Percentiles rank a stretch among this genome's conserved stretches.
These are phyloP conservation scores for Penicillium sp. DNA, from an alignment of 2,329 filamentous ascomycete genomes.

Conservation along the genomic window DNA sequence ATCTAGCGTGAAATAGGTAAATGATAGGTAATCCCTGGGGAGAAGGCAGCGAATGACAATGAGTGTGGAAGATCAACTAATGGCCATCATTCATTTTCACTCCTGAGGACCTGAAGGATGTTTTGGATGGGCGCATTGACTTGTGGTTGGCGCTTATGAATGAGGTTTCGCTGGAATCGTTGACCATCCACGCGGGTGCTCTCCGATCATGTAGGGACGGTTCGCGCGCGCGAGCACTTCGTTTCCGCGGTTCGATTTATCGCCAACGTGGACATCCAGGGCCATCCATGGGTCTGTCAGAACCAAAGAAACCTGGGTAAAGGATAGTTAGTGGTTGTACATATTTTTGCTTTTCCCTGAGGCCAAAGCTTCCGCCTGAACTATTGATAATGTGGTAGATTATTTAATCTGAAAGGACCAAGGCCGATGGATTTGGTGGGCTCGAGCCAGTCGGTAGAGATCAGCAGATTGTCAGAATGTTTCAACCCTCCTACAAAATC, in stretches of 20 bases:
- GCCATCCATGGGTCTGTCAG: slow-evolving; percentile 5
- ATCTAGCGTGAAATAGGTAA: neutral
- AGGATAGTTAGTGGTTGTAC: neutral
- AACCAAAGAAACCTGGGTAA: neutral
- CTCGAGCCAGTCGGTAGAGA: neutral
- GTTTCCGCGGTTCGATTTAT: slow-evolving; percentile 18
- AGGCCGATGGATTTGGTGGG: neutral
- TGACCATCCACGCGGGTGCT: neutral
- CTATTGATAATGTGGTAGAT: neutral
- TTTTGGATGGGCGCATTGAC: neutral
- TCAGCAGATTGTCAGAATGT: neutral
- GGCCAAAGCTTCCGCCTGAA: neutral
- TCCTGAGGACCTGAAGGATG: neutral
- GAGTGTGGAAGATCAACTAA: neutral
- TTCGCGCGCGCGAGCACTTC: neutral
- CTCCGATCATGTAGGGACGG: slow-evolving; percentile 17
- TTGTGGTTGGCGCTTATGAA: neutral
- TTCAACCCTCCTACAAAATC: neutral
- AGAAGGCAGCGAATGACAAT: neutral
- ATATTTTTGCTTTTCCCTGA: neutral
- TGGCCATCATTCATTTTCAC: neutral
- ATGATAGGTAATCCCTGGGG: neutral
- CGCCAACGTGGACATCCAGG: slow-evolving; percentile 9
- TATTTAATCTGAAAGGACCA: neutral
- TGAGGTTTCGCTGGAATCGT: neutral